phyloP scores from a whole-genome alignment of 2,329 filamentous ascomycete genomes.

The Scytalidium lignicola region DNA sequence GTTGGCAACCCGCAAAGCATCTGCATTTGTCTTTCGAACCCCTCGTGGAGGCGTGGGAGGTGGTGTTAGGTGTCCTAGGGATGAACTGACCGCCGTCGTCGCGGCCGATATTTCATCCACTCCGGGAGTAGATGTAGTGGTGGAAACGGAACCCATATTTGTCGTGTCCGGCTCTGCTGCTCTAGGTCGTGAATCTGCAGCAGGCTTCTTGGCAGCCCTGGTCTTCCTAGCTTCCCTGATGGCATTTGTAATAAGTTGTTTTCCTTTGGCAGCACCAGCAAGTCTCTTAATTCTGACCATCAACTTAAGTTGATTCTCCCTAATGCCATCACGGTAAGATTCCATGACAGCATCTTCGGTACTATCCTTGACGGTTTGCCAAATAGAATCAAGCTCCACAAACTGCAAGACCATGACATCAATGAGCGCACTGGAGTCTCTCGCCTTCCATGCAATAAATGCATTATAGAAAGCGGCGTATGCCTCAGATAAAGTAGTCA shows the following conservation, averaged over 20 bases:
- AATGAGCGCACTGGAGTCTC: conserved; percentile 71
- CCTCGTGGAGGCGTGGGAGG: conserved; percentile 42
- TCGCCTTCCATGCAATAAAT: conserved; percentile 79
- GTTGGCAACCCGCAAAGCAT: conserved; percentile 26
- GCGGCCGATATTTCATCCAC: conserved; percentile 37
- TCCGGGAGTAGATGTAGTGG: conserved; percentile 19
- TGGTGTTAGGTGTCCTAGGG: conserved; percentile 46
- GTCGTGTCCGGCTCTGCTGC: conserved; percentile 37
- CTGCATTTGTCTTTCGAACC: conserved; percentile 17
- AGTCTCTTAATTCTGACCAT: conserved; percentile 76
- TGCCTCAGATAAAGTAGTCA: conserved; percentile 59
- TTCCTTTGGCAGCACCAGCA: conserved; percentile 65
- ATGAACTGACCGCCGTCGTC: conserved; percentile 35
- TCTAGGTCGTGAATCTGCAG: conserved; percentile 66
- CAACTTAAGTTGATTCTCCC: conserved; percentile 74
- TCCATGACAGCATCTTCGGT: conserved; percentile 67
- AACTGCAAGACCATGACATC: conserved; percentile 85
- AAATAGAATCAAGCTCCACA: conserved; percentile 77
- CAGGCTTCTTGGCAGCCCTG: conserved; percentile 58
- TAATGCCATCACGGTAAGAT: conserved; percentile 75
- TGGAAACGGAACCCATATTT: conserved; percentile 11
- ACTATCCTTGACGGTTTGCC: conserved; percentile 76
- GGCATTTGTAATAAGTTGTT: conserved; percentile 68
- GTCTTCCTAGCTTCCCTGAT: conserved; percentile 66
- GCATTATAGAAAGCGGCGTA: conserved; percentile 73